These are phyloP conservation scores for Rhodotorula sphaerocarpa DNA, from an alignment of 768 basidiomycete species.

Conservation along the genomic window DNA sequence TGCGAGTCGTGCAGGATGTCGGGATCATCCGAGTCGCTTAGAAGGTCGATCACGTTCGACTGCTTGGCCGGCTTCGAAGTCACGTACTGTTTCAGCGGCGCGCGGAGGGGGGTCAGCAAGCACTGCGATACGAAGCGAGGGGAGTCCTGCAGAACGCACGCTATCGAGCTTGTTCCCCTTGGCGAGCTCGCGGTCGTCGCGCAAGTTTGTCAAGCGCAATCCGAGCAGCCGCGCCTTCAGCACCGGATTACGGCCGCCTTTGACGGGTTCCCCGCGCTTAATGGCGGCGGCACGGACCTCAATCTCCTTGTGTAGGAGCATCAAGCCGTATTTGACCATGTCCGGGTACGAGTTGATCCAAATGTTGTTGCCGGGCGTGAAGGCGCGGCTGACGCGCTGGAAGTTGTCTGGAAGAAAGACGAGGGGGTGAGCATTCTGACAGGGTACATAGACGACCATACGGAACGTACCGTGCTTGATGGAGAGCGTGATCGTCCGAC, in stretches of 20 bases:
- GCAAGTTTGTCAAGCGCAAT: conserved; percentile 75
- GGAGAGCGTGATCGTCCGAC: conserved; percentile 70
- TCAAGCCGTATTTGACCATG: conserved; percentile 76
- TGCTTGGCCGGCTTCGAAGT: neutral
- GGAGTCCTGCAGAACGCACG: neutral
- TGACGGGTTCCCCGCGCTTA: conserved; percentile 19
- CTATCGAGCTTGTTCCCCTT: conserved; percentile 25
- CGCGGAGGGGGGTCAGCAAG: neutral
- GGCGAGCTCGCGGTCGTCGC: conserved; percentile 50
- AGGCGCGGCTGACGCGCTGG: conserved; percentile 79
- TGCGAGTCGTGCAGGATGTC: neutral
- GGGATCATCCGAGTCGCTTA: conserved; percentile 18
- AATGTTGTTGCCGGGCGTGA: conserved; percentile 69
- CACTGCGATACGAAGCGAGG: neutral
- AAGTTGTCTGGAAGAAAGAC: conserved; percentile 55
- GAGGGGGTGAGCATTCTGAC: neutral
- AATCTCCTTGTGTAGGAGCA: conserved; percentile 68
- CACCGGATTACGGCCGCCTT: conserved; percentile 46
- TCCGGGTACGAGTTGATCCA: conserved; percentile 52
- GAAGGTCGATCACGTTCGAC: neutral
- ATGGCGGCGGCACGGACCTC: conserved; percentile 44
- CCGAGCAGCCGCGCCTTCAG: conserved; percentile 67
- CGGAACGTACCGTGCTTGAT: conserved; percentile 61
- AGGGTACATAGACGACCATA: no score
- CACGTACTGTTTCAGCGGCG: neutral